Conservation (phyloP, 192 early-diverging fungal species). For the Rhizophagus clarus region DNA sequence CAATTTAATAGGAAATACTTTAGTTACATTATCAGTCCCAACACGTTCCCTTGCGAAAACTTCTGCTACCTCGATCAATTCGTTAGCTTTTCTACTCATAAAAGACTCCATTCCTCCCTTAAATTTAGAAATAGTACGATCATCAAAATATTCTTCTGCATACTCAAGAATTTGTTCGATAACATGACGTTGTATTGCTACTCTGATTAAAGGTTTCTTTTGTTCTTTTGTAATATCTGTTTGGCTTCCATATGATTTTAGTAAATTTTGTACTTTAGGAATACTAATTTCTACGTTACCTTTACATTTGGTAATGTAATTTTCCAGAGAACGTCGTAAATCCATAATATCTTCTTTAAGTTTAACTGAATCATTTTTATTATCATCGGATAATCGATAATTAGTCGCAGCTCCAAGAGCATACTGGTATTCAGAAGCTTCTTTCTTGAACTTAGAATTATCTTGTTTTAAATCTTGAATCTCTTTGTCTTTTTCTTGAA, state of each 20-base stretch:
- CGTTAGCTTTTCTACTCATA: not conserved
- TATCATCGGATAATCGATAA: slow-evolving; percentile 7
- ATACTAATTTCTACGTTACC: slow-evolving; percentile 7
- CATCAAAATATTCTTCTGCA: not conserved
- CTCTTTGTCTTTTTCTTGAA: not conserved
- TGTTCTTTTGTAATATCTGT: not conserved
- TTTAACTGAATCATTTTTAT: slow-evolving; percentile 4
- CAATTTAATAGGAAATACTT: slow-evolving; percentile 7
- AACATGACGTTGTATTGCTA: not conserved
- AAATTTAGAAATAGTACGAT: no score
- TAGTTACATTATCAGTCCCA: not conserved
- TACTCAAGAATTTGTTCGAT: not conserved
- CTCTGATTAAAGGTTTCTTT: not conserved
- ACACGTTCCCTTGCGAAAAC: not conserved
- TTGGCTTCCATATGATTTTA: not conserved
- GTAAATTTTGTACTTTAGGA: not conserved
- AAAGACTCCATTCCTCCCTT: not conserved
- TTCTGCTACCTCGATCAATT: not conserved
- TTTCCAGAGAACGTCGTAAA: not conserved
- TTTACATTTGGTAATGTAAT: not conserved
- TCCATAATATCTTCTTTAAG: not conserved
- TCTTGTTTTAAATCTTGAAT: not conserved
- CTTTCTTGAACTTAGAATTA: not conserved
- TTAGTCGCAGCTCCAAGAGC: slow-evolving; percentile 15
- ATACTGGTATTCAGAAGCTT: not conserved